Base-by-base conservation (phyloP, 495 filamentous ascomycete genomes). In the Aspergillus baeticus region DNA sequence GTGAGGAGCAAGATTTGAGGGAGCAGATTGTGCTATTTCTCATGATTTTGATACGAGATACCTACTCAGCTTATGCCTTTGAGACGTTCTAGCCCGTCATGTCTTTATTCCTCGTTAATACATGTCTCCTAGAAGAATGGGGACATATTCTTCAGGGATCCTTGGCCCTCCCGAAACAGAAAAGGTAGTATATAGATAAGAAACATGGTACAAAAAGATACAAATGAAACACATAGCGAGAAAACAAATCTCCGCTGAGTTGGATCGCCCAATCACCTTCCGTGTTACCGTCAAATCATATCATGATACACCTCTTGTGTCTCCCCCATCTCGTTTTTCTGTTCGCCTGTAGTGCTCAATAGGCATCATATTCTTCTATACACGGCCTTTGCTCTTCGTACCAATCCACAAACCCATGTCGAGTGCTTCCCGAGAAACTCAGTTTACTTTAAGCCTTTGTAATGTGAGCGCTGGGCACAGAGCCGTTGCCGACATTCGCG, bases 401-500 rank as follows among this genome's bases (percentile, higher is more conserved):
- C 26, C 10, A n/a, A 31, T 23, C 13, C 7, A 31, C 31, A 35
- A 15, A 4, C 8, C n/a, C 26, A 52, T 29, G 34, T 8, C 7
- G 14, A 18, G 14, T 18, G 20, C 8, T 39, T n/a, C n/a, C n/a
- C 48, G 1, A 17, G 37, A 51, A 21, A 1, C 6, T 29, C 26
- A 29, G 15, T 36, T 8, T 37, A 36, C 15, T 55, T 39, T 63
- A 66, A 33, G 55, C 70, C 72, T 74, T 73, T 54, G 69, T 43
- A 37, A 78, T 48, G 51, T 75, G 65, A 49, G 74, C 75, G 60
- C 65, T 76, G 59, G 75, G 75, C 22, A 76, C 59, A 47, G 63
- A 54, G 55, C 75, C 75, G 50, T 70, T 46, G 37, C 67, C 71
- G 48, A 71, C 67, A 43, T 61, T 69, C 48, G 65, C 69, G 51